Percentiles rank a stretch among this genome's conserved stretches.
Evolutionary conservation across 1,284 basidiomycete species (phyloP).

Genomic region (Earliella scabrosa): DNA sequence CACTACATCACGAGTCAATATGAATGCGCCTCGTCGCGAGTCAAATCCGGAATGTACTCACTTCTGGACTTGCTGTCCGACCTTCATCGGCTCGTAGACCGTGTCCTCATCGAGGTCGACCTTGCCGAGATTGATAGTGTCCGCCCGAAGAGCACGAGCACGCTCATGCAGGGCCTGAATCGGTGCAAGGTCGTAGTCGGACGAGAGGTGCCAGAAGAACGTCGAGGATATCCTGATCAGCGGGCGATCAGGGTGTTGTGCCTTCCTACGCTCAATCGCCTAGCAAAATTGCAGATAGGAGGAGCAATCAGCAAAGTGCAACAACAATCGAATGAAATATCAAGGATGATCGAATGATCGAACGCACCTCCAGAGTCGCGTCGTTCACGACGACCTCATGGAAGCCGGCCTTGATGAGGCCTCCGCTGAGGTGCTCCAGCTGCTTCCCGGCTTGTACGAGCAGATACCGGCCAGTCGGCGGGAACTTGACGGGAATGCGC

Average conservation of each 20-base stretch:
- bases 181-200: slow-evolving; percentile 76
- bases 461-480: slow-evolving; percentile 69
- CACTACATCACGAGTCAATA: slow-evolving; percentile 41
- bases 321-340: no score
- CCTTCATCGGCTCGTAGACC: slow-evolving; percentile 78
- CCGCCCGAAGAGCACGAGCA: slow-evolving; percentile 44
- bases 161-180: slow-evolving; percentile 58
- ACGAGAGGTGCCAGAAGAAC: slow-evolving; percentile 93
- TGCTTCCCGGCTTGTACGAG: slow-evolving; percentile 93
- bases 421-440: slow-evolving; percentile 87
- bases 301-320: no score
- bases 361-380: slow-evolving; percentile 67
- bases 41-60: no score
- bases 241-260: slow-evolving; percentile 71
- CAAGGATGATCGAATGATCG: no score
- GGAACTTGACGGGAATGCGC: slow-evolving; percentile 84
- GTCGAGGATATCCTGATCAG: slow-evolving; percentile 91
- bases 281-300: no score
- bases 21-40: no score
- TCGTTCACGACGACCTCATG: slow-evolving; percentile 92
- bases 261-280: slow-evolving; percentile 68
- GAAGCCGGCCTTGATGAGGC: slow-evolving; percentile 88
- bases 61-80: slow-evolving; percentile 86
- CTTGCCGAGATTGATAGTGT: slow-evolving; percentile 42
- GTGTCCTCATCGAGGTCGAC: slow-evolving; percentile 47